A percentile compares a stretch with the other conserved stretches of the same genome.
Evolutionary conservation across 257 asterid genomes (phyloP).

Genomic region (Osmanthus fragrans): DNA sequence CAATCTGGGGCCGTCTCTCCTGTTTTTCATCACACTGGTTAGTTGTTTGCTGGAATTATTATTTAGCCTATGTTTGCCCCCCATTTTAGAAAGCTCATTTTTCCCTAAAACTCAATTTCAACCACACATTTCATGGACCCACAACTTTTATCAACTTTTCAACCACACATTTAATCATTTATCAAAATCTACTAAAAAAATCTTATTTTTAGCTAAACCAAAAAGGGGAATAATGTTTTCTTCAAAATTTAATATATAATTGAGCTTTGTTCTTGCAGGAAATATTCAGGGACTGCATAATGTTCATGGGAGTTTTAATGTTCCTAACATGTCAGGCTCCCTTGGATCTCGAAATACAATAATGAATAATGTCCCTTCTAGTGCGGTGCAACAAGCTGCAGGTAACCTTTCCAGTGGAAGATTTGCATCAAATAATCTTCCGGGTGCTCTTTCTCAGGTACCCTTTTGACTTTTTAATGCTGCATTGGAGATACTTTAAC

Average conservation of each 20-base stretch:
- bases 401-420: slow-evolving; percentile 83
- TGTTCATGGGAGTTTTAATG: slow-evolving; percentile 81
- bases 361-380: slow-evolving; percentile 75
- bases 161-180: too few relatives aligned
- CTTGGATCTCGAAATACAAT: slow-evolving; percentile 88
- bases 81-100: too few relatives aligned
- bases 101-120: too few relatives aligned
- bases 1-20: slow-evolving; percentile 96
- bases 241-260: slow-evolving; percentile 19
- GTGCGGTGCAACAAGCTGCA: slow-evolving; percentile 86
- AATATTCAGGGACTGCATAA: slow-evolving; percentile 90
- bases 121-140: too few relatives aligned
- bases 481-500: slow-evolving; percentile 15
- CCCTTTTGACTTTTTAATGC: slow-evolving; percentile 22
- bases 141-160: too few relatives aligned
- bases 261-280: slow-evolving; percentile 52
- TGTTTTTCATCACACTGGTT: slow-evolving; percentile 79
- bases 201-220: too few relatives aligned
- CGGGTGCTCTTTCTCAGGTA: slow-evolving; percentile 89
- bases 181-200: too few relatives aligned
- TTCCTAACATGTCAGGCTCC: slow-evolving; percentile 81
- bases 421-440: slow-evolving; percentile 83
- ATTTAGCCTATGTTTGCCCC: too few relatives aligned
- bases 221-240: background rate
- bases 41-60: slow-evolving; percentile 34